These are phyloP conservation scores for Prunus yedoensis DNA, from an alignment of 331 rosid species.

Conservation along the genomic window DNA sequence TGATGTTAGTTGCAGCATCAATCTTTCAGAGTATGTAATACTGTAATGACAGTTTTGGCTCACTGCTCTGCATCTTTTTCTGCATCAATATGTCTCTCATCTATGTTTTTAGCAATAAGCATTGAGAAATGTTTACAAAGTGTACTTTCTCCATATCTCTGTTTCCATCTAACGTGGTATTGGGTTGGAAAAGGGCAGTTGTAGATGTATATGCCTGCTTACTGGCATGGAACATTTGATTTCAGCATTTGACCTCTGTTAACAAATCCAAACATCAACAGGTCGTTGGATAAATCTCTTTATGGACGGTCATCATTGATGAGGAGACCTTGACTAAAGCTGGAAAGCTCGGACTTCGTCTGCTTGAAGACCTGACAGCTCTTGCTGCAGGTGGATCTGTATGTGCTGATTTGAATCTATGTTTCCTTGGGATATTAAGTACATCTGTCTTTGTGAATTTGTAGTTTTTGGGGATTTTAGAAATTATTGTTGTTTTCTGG, in stretches of 20 bases:
- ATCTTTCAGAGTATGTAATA: slow-evolving; percentile 62
- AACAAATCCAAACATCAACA: slow-evolving; percentile 30
- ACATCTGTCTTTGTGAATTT: slow-evolving; percentile 18
- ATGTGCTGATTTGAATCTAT: slow-evolving; percentile 68
- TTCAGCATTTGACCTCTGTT: slow-evolving; percentile 18
- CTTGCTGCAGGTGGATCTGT: slow-evolving; percentile 99
- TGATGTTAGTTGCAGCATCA: slow-evolving; percentile 80
- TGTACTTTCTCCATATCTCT: slow-evolving; percentile 4
- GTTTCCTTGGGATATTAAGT: slow-evolving; percentile 17
- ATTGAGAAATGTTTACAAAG: neutral
- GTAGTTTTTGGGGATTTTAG: slow-evolving; percentile 15
- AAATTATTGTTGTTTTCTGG: slow-evolving; percentile 3
- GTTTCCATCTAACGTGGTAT: slow-evolving; percentile 3
- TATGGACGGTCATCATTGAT: slow-evolving; percentile 51
- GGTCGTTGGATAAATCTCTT: slow-evolving; percentile 64
- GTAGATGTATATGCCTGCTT: neutral
- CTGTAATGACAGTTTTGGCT: slow-evolving; percentile 3
- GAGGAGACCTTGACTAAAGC: slow-evolving; percentile 75
- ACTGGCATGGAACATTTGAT: slow-evolving; percentile 20
- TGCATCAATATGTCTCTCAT: slow-evolving; percentile 4
- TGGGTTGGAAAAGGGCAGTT: neutral
- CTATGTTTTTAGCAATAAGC: neutral
- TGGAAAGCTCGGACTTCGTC: slow-evolving; percentile 86
- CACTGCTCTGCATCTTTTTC: slow-evolving; percentile 5
- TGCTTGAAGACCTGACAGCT: slow-evolving; percentile 98